phyloP scores from a whole-genome alignment of 768 basidiomycete genomes.

The Pholiota molesta region DNA sequence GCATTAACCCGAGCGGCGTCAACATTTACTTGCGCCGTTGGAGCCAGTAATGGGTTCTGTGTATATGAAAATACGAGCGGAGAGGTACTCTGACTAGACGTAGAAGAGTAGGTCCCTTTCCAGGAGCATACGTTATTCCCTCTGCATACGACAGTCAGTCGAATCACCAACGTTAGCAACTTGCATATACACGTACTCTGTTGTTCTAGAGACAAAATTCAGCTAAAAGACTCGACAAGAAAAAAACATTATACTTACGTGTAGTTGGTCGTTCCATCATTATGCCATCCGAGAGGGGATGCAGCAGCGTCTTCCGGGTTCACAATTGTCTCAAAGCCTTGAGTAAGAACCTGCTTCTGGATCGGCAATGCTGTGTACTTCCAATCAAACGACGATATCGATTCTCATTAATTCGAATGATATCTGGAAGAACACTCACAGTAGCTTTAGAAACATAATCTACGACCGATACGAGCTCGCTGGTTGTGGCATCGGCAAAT shows the following conservation, averaged over 20 bases:
- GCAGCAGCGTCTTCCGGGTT: conserved; percentile 52
- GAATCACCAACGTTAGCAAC: not conserved
- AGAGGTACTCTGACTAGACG: conserved; percentile 36
- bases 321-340: conserved; percentile 48
- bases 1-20: conserved; percentile 53
- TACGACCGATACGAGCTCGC: conserved; percentile 49
- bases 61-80: conserved; percentile 39
- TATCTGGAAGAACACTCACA: conserved; percentile 24
- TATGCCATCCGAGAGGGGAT: conserved; percentile 58
- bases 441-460: conserved; percentile 53
- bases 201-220: not conserved
- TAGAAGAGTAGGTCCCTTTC: conserved; percentile 27
- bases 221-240: not conserved
- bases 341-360: conserved; percentile 47
- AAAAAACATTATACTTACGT: conserved; percentile 5
- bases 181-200: not conserved
- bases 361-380: conserved; percentile 51
- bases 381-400: not conserved
- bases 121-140: conserved; percentile 40
- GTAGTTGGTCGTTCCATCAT: conserved; percentile 13
- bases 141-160: conserved; percentile 13
- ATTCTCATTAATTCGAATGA: too few relatives aligned
- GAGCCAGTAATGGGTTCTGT: conserved; percentile 33
- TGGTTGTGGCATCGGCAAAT: conserved; percentile 59
- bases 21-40: conserved; percentile 42